Evolutionary conservation across 2,329 filamentous ascomycete genomes (phyloP).

Genomic region (Beauveria sp.): DNA sequence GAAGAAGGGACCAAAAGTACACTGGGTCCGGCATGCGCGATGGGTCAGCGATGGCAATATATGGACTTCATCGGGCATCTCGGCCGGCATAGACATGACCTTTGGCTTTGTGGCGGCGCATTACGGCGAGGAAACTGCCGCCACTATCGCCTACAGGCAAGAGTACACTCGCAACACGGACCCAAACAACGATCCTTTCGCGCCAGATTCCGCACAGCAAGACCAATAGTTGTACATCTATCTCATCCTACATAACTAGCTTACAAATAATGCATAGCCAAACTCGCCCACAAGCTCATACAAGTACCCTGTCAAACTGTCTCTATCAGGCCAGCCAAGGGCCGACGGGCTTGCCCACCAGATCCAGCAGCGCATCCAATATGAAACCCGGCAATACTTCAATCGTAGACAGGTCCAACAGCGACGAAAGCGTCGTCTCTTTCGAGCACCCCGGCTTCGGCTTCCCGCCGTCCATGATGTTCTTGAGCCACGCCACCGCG

Average conservation of each 20-base stretch:
- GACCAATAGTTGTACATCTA: neutral
- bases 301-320: neutral
- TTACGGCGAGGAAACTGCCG: slow-evolving; percentile 44
- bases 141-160: slow-evolving; percentile 38
- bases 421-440: neutral
- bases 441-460: neutral
- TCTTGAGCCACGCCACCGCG: slow-evolving; percentile 15
- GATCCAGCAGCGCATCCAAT: slow-evolving; percentile 2
- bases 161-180: slow-evolving; percentile 53
- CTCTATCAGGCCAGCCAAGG: neutral
- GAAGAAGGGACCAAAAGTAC: slow-evolving; percentile 33
- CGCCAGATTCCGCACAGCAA: neutral
- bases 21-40: slow-evolving; percentile 49
- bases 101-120: slow-evolving; percentile 21
- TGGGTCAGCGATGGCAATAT: slow-evolving; percentile 55
- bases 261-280: neutral
- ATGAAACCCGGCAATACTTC: neutral
- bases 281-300: neutral
- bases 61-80: slow-evolving; percentile 55
- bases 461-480: slow-evolving; percentile 10
- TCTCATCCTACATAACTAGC: too few relatives aligned
- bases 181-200: slow-evolving; percentile 47
- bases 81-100: slow-evolving; percentile 32
- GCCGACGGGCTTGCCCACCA: slow-evolving; percentile 1
- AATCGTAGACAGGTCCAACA: neutral